These are phyloP conservation scores for Lolium rigidum DNA, from an alignment of 176 grass and related monocot genomes.

Conservation along the genomic window DNA sequence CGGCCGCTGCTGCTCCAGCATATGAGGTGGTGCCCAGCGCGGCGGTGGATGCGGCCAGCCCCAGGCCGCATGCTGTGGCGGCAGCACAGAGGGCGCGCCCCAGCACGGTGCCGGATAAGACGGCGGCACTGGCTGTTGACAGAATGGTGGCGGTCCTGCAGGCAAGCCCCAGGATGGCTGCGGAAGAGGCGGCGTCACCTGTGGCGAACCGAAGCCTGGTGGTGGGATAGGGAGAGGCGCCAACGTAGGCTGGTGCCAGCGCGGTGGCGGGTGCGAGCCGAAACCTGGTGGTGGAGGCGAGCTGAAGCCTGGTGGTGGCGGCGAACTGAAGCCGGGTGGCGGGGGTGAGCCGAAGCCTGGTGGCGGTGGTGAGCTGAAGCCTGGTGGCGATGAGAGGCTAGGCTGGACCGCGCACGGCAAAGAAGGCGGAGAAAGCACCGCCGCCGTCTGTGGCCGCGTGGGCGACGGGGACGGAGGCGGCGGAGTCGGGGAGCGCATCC, in stretches of 20 bases:
- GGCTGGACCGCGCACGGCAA: background rate
- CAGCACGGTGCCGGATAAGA: slow-evolving; percentile 48
- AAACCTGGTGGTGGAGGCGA: no score
- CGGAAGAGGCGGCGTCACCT: background rate
- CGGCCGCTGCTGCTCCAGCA: background rate
- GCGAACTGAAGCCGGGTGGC: no score
- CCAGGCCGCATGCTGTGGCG: slow-evolving; percentile 5
- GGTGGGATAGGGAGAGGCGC: background rate
- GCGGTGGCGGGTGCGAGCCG: background rate
- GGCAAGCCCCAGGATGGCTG: slow-evolving; percentile 45
- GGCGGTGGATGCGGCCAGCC: slow-evolving; percentile 1
- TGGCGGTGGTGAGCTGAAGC: background rate
- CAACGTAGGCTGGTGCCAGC: background rate
- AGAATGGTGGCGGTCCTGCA: slow-evolving; percentile 19
- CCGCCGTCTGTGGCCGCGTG: no score
- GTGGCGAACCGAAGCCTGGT: slow-evolving; percentile 24
- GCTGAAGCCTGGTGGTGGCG: no score
- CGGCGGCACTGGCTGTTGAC: slow-evolving; percentile 22
- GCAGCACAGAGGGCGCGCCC: slow-evolving; percentile 32
- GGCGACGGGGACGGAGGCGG: background rate
- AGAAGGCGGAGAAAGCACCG: background rate
- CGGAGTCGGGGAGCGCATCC: slow-evolving; percentile 40
- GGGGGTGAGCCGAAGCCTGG: no score
- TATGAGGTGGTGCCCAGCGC: background rate
- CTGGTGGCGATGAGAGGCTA: background rate